These are phyloP conservation scores for Coemansia sp. DNA, from an alignment of 192 early-diverging fungal genomes.

Conservation along the genomic window DNA sequence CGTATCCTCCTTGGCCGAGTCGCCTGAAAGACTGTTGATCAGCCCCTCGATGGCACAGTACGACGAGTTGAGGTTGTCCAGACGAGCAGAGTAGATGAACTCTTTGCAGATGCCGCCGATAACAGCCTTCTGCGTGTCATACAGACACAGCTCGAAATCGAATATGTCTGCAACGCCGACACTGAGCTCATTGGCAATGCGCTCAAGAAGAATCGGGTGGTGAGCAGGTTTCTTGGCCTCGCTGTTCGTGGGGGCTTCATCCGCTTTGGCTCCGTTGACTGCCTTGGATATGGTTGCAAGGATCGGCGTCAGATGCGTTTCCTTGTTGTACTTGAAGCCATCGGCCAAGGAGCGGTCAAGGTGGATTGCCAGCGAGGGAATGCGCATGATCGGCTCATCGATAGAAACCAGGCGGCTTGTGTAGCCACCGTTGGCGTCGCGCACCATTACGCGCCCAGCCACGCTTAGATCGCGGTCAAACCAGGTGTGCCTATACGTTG, in stretches of 20 bases:
- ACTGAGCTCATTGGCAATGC: conserved; percentile 73
- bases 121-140: conserved; percentile 86
- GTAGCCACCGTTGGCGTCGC: conserved; percentile 66
- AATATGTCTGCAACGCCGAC: conserved; percentile 67
- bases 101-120: conserved; percentile 92
- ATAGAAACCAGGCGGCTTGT: conserved; percentile 77
- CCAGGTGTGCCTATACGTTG: conserved; percentile 86
- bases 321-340: conserved; percentile 93
- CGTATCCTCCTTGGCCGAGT: conserved; percentile 42
- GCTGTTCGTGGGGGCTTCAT: conserved; percentile 7
- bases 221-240: conserved; percentile 55
- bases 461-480: conserved; percentile 97
- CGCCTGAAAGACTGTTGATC: conserved; percentile 40
- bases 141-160: conserved; percentile 98
- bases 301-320: conserved; percentile 88
- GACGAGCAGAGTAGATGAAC: conserved; percentile 89
- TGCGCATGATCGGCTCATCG: conserved; percentile 85
- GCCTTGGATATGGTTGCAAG: conserved; percentile 71
- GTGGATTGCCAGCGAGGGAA: conserved; percentile 97
- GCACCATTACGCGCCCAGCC: conserved; percentile 90
- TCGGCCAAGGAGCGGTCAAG: conserved; percentile 80
- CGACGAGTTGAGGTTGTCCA: conserved; percentile 98
- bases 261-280: conserved; percentile 29
- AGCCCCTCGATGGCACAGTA: conserved; percentile 76
- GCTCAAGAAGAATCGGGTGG: conserved; percentile 76